Percentiles rank a stretch among this genome's conserved stretches.
Conservation (phyloP, 73 alveolate species). For the Tetrahymena borealis region DNA sequence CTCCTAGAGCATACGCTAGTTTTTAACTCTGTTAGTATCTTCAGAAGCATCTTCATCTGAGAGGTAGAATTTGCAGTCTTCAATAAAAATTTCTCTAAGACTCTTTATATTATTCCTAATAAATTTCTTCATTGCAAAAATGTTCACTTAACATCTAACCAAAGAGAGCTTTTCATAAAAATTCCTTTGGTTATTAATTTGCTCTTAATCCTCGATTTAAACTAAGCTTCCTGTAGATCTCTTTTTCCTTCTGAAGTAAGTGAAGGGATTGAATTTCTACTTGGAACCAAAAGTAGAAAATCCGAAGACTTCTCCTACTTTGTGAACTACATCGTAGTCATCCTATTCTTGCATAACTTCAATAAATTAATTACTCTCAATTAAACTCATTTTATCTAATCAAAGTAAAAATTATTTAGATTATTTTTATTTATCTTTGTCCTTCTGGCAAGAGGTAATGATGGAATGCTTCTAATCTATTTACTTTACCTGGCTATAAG, state of each 20-base stretch:
- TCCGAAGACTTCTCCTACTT: neutral
- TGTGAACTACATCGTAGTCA: neutral
- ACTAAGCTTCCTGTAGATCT: neutral
- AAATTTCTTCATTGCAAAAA: neutral
- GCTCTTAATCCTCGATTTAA: neutral
- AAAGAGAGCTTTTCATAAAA: neutral
- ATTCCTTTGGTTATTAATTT: neutral
- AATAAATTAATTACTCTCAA: neutral
- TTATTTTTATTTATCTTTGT: neutral
- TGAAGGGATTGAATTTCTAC: neutral
- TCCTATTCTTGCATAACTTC: neutral
- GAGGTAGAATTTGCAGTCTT: neutral
- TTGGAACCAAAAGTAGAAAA: neutral
- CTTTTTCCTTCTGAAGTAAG: neutral
- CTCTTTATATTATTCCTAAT: neutral
- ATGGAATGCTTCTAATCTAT: neutral
- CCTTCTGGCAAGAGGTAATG: neutral
- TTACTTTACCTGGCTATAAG: too few relatives aligned
- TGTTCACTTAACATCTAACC: neutral
- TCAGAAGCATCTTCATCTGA: neutral
- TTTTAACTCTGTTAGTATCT: neutral
- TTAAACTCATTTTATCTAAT: neutral
- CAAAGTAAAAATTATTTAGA: neutral
- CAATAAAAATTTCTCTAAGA: neutral
- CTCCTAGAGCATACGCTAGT: neutral